Conservation (phyloP, 345 rosid species). For the Brassica juncea region DNA sequence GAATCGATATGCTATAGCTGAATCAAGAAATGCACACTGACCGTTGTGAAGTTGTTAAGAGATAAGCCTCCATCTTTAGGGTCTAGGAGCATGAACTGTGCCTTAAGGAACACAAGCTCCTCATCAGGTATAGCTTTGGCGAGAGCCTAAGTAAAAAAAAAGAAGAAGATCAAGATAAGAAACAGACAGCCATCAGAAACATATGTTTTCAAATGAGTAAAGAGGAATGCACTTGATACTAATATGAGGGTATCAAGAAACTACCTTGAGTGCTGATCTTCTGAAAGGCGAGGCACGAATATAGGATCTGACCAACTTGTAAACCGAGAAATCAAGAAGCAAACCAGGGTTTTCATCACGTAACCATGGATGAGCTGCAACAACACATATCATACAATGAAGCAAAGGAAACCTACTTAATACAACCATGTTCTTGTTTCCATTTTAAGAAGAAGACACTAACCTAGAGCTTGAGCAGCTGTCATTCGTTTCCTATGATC, state of each 20-base stretch:
- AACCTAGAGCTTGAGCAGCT: conserved; percentile 90
- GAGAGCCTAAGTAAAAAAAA: conserved; percentile 64
- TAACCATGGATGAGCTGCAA: conserved; percentile 94
- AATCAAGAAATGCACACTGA: conserved; percentile 39
- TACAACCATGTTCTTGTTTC: conserved; percentile 15
- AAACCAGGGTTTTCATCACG: conserved; percentile 55
- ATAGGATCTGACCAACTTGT: conserved; percentile 76
- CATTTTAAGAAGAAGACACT: conserved; percentile 23
- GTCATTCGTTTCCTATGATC: conserved; percentile 98
- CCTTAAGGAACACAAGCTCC: conserved; percentile 71
- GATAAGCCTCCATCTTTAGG: conserved; percentile 78
- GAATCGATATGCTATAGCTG: background rate
- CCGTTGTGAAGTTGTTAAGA: conserved; percentile 71
- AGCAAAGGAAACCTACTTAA: background rate
- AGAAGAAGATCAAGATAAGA: background rate
- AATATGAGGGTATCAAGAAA: conserved; percentile 8
- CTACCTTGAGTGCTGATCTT: conserved; percentile 86
- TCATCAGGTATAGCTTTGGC: conserved; percentile 89
- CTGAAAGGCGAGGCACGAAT: conserved; percentile 74
- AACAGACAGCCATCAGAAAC: too few species aligned
- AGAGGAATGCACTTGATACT: conserved; percentile 6
- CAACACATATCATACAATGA: conserved; percentile 22
- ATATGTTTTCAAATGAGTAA: too few species aligned
- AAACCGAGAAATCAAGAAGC: conserved; percentile 78
- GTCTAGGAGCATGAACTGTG: conserved; percentile 78